A percentile compares a stretch with the other conserved stretches of the same genome.
phyloP scores from a whole-genome alignment of 257 asterid species.

The Solanum pennellii region DNA sequence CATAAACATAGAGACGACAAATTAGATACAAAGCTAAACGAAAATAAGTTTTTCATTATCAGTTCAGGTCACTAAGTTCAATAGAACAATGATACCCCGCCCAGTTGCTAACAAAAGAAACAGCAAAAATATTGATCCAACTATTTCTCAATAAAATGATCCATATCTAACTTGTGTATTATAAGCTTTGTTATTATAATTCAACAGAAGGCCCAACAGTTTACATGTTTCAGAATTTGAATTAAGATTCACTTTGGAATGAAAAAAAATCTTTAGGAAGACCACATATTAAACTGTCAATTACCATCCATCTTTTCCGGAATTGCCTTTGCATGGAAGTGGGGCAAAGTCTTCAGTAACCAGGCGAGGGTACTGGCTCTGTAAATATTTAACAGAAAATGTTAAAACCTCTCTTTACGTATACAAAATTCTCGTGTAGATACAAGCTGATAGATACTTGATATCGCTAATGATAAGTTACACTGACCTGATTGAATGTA shows the following conservation, averaged over 20 bases:
- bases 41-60: not conserved
- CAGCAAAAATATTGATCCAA: not conserved
- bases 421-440: not conserved
- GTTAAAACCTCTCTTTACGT: not conserved
- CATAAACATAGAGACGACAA: not conserved
- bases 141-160: not conserved
- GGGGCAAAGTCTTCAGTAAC: slow-evolving; percentile 82
- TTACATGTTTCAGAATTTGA: not conserved
- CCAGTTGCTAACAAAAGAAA: not conserved
- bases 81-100: not conserved
- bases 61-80: not conserved
- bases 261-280: not conserved
- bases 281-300: not conserved
- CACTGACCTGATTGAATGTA: slow-evolving; percentile 81
- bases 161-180: not conserved
- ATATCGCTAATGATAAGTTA: not conserved
- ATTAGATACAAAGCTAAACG: not conserved
- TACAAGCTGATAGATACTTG: not conserved
- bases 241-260: not conserved
- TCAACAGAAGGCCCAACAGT: not conserved
- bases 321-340: slow-evolving; percentile 69
- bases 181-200: not conserved
- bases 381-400: slow-evolving; percentile 9
- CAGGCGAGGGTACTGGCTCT: slow-evolving; percentile 98
- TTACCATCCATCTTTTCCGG: slow-evolving; percentile 95